Evolutionary conservation across 164 flowering plant genomes (phyloP), one percentile per base, ranked within the genome.

Genomic region (Chimonanthus salicifolius): DNA sequence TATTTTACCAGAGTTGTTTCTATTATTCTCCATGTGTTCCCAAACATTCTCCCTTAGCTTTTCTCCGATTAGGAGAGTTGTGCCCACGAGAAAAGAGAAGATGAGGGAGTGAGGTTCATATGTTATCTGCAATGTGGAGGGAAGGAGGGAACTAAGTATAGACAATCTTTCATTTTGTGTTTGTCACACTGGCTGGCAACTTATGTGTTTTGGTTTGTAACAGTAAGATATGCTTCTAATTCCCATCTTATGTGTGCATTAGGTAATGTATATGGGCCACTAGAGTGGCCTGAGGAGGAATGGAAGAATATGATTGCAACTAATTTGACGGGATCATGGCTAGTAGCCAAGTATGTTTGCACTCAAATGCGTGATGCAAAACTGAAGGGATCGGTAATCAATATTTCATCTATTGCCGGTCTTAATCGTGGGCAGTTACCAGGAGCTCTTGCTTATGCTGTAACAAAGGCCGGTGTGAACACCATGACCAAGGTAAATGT

Each of bases 251-350:
- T 47, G 44, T 68, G 5, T 68, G 15, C 33, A 13, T 10, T 63
- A 92, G 97, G 92, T 10, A 74, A 1, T n/a, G 88, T 90, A 70
- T 68, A 48, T 48, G 73, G 82, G 45, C 71, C 88, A 0, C 47
- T 89, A 68, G 87, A 88, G 48, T 49, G 88, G 80, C 21, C 89
- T 7, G 94, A 90, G 77, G 90, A 88, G 62, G 94, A 93, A 75
- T 93, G 93, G 94, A 71, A 86, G 48, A 67, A 54, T n/a, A 76
- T 67, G 5, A 0, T 88, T 6, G 80, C 63, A 51, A 90, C 97
- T 9, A 91, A 93, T 68, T 69, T 87, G 20, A 91, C 78, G 0
- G 98, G 98, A 60, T n/a, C 88, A 2, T 91, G 92, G 94, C 74
- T 91, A 78, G 92, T 90, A 43, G 78, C 92, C 16, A 91, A 89